phyloP scores from a whole-genome alignment of 768 basidiomycete genomes.

The Lyophyllum atratum region DNA sequence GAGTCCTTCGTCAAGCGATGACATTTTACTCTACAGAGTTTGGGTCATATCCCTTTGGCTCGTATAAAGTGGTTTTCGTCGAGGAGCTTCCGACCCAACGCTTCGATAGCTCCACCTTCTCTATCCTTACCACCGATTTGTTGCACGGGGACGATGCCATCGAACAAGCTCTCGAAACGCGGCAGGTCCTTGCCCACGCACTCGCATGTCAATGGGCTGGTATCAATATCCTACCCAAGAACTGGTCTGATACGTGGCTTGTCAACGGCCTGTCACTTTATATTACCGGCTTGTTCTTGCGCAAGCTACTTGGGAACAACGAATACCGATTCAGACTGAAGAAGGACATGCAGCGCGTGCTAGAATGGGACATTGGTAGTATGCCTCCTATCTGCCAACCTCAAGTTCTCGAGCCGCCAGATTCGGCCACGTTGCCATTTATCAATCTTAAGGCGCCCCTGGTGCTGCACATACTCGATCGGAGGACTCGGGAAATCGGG shows the following conservation, averaged over 20 bases:
- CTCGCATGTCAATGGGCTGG: constrained; percentile 97
- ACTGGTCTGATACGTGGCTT: constrained; percentile 96
- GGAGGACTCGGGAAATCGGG: constrained; percentile 93
- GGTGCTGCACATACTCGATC: constrained; percentile 95
- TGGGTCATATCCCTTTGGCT: constrained; percentile 94
- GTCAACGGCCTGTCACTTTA: constrained; percentile 92
- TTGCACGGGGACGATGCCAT: constrained; percentile 87
- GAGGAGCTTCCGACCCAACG: constrained; percentile 82
- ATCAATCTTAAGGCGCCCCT: constrained; percentile 94
- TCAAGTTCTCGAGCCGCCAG: constrained; percentile 81
- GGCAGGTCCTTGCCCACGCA: constrained; percentile 83
- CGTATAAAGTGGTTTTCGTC: constrained; percentile 93
- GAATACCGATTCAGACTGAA: constrained; percentile 95
- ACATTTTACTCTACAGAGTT: constrained; percentile 89
- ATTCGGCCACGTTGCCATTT: constrained; percentile 76
- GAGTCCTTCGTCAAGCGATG: constrained; percentile 87
- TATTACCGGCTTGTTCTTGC: constrained; percentile 85
- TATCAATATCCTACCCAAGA: constrained; percentile 92
- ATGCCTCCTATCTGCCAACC: constrained; percentile 96
- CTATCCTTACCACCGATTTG: constrained; percentile 77
- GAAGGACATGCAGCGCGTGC: constrained; percentile 93
- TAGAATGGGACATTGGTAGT: constrained; percentile 82
- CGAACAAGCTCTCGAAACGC: constrained; percentile 90
- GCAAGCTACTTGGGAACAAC: constrained; percentile 90
- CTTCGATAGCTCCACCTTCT: constrained; percentile 83